Base-by-base conservation (phyloP, 148 eudicot genomes). In the Cornus florida region DNA sequence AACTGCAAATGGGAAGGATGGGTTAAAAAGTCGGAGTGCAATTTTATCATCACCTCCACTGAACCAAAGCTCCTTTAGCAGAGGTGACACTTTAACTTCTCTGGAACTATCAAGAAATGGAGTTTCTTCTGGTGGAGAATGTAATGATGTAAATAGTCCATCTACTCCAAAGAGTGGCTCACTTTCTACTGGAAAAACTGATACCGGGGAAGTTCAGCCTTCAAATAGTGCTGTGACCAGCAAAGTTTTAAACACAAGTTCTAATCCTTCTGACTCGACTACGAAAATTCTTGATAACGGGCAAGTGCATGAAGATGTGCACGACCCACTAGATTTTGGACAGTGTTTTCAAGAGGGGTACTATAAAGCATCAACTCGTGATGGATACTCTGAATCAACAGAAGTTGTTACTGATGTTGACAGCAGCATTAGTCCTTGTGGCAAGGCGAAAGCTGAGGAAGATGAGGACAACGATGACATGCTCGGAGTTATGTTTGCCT, bases 401-500 rank as follows among this genome's bases (percentile, higher is more conserved):
- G 93, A 87, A 75, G 89, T 77, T 79, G 38, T 35, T 35, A 83
- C 90, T 72, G 92, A 92, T 85, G 90, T 82, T 83, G 97, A 89
- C 84, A 86, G 91, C 46, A 88, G 83, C 78, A 83, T 77, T 79
- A 88, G 93, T 82, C 92, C 85, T 78, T 77, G 85, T 56, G 82
- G 86, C 72, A 91, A 88, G 81, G 91, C 81, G 19, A 91, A 87
- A 85, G 77, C 87, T 0, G 97, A 93, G 78, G 97, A 93, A 79
- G 98, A 96, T 83, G 97, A 80, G 74, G 99, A 91, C 70, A 87
- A 82, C 79, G 97, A 91, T 73, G 92, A 90, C 71, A 83, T 93
- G 89, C 91, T 93, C 81, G 98, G 98, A 84, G 92, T 95, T 77
- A 89, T 96, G 35, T 92, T 96, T 83, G 91, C 89, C 78, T 92